Evolutionary conservation across 352 stramenopile genomes (phyloP).

Genomic region (Phytophthora macrochlamydospora): DNA sequence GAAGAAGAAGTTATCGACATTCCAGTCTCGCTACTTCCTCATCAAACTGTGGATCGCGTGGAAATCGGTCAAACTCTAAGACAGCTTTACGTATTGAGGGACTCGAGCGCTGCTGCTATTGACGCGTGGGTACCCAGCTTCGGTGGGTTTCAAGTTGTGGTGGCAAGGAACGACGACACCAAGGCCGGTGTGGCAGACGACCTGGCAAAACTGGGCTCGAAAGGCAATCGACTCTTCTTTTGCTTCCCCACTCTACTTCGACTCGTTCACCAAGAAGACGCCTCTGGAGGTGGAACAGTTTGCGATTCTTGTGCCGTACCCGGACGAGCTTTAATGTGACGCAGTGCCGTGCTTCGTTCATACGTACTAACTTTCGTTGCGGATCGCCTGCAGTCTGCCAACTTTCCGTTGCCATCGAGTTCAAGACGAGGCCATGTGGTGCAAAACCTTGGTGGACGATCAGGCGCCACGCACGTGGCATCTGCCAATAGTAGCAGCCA

Average conservation of each 20-base stretch:
- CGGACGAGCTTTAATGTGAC: constrained; percentile 21
- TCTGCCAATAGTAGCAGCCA: neutral
- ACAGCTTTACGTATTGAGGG: constrained; percentile 37
- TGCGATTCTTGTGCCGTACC: constrained; percentile 37
- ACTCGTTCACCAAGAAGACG: constrained; percentile 38
- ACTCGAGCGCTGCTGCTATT: constrained; percentile 37
- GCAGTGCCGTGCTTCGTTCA: neutral
- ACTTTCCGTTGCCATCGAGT: neutral
- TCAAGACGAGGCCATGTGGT: too few relatives aligned
- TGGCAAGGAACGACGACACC: constrained; percentile 30
- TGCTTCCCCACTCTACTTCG: constrained; percentile 42
- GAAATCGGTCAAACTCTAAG: constrained; percentile 19
- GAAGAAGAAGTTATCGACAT: constrained; percentile 20
- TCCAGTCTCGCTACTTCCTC: constrained; percentile 17
- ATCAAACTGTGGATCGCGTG: constrained; percentile 28
- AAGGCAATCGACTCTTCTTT: constrained; percentile 36
- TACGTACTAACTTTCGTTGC: neutral
- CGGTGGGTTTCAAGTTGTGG: constrained; percentile 39
- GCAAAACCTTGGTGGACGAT: neutral
- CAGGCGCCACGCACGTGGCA: neutral
- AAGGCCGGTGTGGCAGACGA: constrained; percentile 28
- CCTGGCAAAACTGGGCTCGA: constrained; percentile 34
- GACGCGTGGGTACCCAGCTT: constrained; percentile 36
- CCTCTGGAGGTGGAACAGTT: constrained; percentile 34
- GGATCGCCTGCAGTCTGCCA: neutral